Evolutionary conservation across 441 rosid species (phyloP).

Genomic region (Pelargonium cotyledonis): DNA sequence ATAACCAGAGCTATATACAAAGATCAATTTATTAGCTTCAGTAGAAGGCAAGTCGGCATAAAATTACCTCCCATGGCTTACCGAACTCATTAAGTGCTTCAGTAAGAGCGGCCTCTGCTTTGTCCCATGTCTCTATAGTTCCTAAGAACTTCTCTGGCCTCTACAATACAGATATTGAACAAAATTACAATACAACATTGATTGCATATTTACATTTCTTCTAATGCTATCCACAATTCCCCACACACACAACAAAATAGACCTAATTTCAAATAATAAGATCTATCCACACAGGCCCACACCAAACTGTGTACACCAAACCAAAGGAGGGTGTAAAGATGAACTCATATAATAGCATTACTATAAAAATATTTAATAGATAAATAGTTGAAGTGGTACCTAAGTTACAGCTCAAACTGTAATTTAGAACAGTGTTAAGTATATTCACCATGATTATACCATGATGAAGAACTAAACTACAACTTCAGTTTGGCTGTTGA

Average conservation of each 20-base stretch:
- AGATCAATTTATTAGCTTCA: background rate
- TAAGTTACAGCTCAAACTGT: too few species aligned
- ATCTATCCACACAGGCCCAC: too few species aligned
- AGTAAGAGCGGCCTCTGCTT: conserved; percentile 83
- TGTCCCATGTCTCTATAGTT: conserved; percentile 69
- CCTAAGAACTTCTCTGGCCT: conserved; percentile 95
- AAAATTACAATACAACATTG: background rate
- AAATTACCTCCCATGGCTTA: conserved; percentile 76
- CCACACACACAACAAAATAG: background rate
- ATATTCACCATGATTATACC: too few species aligned
- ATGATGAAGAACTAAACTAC: too few species aligned
- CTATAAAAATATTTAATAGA: too few species aligned
- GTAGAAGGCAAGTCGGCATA: conserved; percentile 5
- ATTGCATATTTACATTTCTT: background rate
- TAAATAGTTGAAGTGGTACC: too few species aligned
- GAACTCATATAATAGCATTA: too few species aligned
- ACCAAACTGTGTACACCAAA: too few species aligned
- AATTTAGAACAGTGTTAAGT: too few species aligned
- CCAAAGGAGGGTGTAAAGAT: too few species aligned
- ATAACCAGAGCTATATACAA: background rate
- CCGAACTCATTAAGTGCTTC: conserved; percentile 77
- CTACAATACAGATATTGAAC: conserved; percentile 34
- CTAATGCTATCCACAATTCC: background rate
- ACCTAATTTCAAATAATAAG: background rate
- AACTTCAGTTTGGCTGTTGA: too few species aligned